These are phyloP conservation scores for Neolecta irregularis DNA, from an alignment of 1,139 yeast species.

Conservation along the genomic window DNA sequence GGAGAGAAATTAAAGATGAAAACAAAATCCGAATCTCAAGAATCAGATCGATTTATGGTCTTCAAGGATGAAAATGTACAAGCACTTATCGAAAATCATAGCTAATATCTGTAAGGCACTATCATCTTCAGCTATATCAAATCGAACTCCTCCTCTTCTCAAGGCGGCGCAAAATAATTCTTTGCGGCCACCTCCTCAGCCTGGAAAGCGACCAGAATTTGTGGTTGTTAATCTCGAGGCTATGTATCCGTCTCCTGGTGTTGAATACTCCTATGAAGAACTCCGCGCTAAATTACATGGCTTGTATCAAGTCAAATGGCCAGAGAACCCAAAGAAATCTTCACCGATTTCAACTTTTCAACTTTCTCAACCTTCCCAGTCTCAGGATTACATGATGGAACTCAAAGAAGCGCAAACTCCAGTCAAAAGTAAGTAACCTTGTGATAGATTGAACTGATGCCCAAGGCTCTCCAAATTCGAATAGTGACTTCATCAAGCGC, in stretches of 20 bases:
- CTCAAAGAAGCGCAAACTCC: no score
- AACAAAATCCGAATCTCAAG: not conserved
- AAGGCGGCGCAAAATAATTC: conserved; percentile 1
- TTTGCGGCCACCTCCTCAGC: not conserved
- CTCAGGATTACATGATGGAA: not conserved
- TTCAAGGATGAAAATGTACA: conserved; percentile 8
- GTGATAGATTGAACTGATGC: not conserved
- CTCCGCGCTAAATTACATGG: conserved; percentile 37
- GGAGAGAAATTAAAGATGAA: conserved; percentile 34
- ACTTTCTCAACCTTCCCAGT: not conserved
- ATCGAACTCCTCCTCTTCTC: conserved; percentile 3
- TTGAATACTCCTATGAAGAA: conserved; percentile 48
- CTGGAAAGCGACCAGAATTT: conserved; percentile 40
- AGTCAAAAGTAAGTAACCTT: no score
- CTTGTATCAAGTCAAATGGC: conserved; percentile 12
- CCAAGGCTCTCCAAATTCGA: not conserved
- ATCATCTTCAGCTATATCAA: no score
- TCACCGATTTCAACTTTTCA: not conserved
- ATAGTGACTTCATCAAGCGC: not conserved
- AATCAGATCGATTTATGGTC: conserved; percentile 1
- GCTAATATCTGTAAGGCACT: no score
- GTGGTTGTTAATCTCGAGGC: conserved; percentile 35
- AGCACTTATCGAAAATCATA: not conserved
- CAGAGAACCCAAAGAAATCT: not conserved
- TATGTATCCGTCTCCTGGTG: conserved; percentile 35